Evolutionary conservation across 2,329 filamentous ascomycete genomes (phyloP).

Genomic region (Ophiocordyceps unilateralis): DNA sequence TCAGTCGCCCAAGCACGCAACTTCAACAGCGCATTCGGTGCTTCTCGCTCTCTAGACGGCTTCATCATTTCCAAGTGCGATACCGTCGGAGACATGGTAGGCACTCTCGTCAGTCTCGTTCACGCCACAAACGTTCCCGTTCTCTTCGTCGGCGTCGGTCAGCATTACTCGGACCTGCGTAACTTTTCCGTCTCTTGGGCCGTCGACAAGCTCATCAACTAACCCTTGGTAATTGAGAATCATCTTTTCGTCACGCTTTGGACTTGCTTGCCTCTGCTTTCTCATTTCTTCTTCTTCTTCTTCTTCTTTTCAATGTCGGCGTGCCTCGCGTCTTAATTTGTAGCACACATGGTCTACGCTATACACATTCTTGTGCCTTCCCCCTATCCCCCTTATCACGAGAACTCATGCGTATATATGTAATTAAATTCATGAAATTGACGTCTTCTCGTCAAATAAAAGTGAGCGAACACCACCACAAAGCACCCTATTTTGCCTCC

Average conservation of each 20-base stretch:
- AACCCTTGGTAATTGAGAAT: background rate
- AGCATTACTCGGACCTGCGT: conserved; percentile 51
- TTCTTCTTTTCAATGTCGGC: too few species aligned
- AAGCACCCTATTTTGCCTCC: too few species aligned
- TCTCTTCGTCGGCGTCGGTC: conserved; percentile 66
- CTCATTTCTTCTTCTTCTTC: background rate
- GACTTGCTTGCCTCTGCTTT: background rate
- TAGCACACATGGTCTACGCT: too few species aligned
- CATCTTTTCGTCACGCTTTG: background rate
- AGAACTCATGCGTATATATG: too few species aligned
- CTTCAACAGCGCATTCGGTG: conserved; percentile 86
- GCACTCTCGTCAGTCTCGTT: conserved; percentile 87
- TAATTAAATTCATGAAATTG: too few species aligned
- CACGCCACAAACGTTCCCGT: conserved; percentile 95
- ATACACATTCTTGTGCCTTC: too few species aligned
- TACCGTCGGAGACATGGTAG: conserved; percentile 98
- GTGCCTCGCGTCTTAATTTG: too few species aligned
- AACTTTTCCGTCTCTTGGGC: conserved; percentile 56
- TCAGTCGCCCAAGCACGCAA: conserved; percentile 90
- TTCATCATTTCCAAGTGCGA: conserved; percentile 99
- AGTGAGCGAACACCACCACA: too few species aligned
- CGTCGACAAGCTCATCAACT: conserved; percentile 44
- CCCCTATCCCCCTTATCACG: background rate
- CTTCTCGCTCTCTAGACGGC: conserved; percentile 65
- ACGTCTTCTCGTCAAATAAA: too few species aligned